A percentile compares a stretch with the other conserved stretches of the same genome.
Conservation (phyloP, 2,329 filamentous ascomycete species). For the Graphiopsis chlorocephala region DNA sequence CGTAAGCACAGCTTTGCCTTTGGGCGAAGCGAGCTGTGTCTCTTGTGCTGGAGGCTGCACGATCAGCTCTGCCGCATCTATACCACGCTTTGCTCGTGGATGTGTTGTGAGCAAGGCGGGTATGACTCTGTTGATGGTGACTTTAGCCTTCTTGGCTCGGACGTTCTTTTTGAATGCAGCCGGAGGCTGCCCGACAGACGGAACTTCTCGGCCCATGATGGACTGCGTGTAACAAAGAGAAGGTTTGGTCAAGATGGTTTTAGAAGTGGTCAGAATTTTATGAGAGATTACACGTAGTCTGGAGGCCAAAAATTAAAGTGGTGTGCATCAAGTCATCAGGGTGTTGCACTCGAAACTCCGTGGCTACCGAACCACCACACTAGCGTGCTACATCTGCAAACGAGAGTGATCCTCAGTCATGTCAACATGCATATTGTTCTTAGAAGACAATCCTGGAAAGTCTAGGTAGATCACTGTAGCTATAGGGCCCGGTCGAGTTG, state of each 20-base stretch:
- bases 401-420: not conserved
- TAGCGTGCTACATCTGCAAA: not conserved
- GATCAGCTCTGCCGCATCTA: slow-evolving; percentile 52
- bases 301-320: not conserved
- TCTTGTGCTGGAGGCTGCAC: slow-evolving; percentile 36
- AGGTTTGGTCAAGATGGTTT: not conserved
- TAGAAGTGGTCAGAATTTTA: not conserved
- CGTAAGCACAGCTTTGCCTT: slow-evolving; percentile 20
- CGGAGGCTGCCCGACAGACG: slow-evolving; percentile 22
- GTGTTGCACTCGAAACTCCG: not conserved
- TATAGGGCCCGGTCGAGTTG: not conserved
- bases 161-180: slow-evolving; percentile 26
- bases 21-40: not conserved
- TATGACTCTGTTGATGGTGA: slow-evolving; percentile 59
- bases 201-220: slow-evolving; percentile 21
- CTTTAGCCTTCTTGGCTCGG: slow-evolving; percentile 38
- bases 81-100: slow-evolving; percentile 54
- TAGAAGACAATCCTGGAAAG: not conserved
- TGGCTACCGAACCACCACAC: not conserved
- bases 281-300: not conserved
- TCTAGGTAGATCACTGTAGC: not conserved
- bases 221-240: not conserved
- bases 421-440: not conserved
- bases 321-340: not conserved
- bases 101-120: slow-evolving; percentile 55